phyloP scores from a whole-genome alignment of 352 stramenopile species.

The Pythium apleroticum region DNA sequence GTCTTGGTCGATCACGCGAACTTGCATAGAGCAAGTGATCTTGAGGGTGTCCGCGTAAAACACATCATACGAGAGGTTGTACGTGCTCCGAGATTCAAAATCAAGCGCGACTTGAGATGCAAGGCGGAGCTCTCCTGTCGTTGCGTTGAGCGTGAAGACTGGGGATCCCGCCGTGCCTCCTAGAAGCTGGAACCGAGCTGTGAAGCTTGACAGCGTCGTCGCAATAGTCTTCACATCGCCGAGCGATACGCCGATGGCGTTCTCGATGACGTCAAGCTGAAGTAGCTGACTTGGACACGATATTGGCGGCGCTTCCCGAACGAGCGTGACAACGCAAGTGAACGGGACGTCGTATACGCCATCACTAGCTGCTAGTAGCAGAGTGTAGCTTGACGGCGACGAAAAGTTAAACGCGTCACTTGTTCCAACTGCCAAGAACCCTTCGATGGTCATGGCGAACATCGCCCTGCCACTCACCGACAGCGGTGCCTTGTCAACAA shows the following conservation, averaged over 20 bases:
- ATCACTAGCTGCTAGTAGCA: conserved; percentile 20
- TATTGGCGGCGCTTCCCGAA: conserved; percentile 37
- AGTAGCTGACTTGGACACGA: conserved; percentile 21
- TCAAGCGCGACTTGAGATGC: conserved; percentile 35
- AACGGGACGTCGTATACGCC: conserved; percentile 28
- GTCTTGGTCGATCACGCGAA: conserved; percentile 49
- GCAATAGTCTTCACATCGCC: conserved; percentile 4
- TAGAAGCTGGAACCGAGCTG: background rate
- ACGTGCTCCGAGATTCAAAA: conserved; percentile 35
- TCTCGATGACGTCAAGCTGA: conserved; percentile 19
- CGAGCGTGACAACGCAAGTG: conserved; percentile 23
- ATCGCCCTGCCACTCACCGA: conserved; percentile 4
- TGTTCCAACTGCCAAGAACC: conserved; percentile 18
- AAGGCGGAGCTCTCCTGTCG: conserved; percentile 34
- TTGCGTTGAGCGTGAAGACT: conserved; percentile 37
- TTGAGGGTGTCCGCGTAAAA: conserved; percentile 36
- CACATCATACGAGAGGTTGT: conserved; percentile 36
- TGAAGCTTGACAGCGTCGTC: background rate
- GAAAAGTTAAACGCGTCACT: conserved; percentile 26
- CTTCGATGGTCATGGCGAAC: conserved; percentile 10
- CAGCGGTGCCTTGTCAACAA: background rate
- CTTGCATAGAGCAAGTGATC: conserved; percentile 38
- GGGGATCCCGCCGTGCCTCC: background rate
- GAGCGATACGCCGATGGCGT: conserved; percentile 8
- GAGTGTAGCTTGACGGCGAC: conserved; percentile 15